Base-by-base conservation (phyloP, 306 rosid species). In the Leucaena leucocephala region DNA sequence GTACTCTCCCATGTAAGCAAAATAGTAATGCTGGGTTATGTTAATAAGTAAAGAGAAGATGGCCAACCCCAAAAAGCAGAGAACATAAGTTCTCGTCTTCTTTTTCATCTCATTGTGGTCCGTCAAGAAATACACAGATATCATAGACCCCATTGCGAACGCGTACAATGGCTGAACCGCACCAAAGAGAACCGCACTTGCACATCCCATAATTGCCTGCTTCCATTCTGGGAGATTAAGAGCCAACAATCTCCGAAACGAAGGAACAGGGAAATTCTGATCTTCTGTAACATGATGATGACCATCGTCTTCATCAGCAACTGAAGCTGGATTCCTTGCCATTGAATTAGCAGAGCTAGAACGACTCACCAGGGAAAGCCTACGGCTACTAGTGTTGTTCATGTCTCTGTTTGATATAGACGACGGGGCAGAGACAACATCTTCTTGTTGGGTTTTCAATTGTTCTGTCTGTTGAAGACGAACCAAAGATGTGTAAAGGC, bases 191-290 rank as follows among this genome's bases (percentile, higher is more conserved):
- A 67, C n/a, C 1, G 84, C 89, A 76, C 80, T 76, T 22, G 81
- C 11, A 46, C 90, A 83, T 27, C 90, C 91, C 3, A 81, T 6
- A 16, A 34, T 12, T 11, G 67, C 89, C 6, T 87, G 88, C 82
- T 83, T 89, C 93, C 90, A 87, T 49, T 89, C 90, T 0, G 89
- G 86, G 0, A 8, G 2, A 34, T 78, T 87, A 52, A 89, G 38
- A 6, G 62, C 38, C 34, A 87, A 22, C 67, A 89, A 35, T 50
- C 89, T 87, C 79, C 85, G 8, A 61, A 85, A 75, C 7, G 89
- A 83, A 0, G 83, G 76, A 16, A 72, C 57, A 0, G 11, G 21
- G 2, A 15, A 35, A n/a, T 62, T 61, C 52, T 67, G 50, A 3
- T 46, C 71, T 63, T 61, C 79, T 11, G 0, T 38, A 8, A 12